phyloP scores from a whole-genome alignment of 306 rosid species.

The Argentina anserina region DNA sequence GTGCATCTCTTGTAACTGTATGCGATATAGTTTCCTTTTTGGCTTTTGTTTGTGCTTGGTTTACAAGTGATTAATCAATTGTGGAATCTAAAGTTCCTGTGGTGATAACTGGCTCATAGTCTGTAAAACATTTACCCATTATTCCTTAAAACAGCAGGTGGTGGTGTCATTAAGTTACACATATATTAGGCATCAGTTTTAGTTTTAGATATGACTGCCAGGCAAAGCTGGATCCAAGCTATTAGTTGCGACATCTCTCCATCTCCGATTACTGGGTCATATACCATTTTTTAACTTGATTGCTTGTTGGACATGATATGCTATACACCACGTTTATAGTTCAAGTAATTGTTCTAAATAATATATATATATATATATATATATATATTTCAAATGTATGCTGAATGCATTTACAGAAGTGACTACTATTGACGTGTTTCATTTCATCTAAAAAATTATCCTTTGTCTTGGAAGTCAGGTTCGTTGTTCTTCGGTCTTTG shows the following conservation, averaged over 20 bases:
- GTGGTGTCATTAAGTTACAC: not conserved
- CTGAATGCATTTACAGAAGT: not conserved
- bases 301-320: not conserved
- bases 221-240: not conserved
- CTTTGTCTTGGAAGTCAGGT: slow-evolving; percentile 40
- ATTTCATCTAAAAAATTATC: not conserved
- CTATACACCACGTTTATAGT: not conserved
- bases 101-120: not conserved
- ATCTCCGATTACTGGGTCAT: not conserved
- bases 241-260: not conserved
- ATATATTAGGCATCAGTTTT: not conserved
- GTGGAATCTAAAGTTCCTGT: slow-evolving; percentile 12
- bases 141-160: not conserved
- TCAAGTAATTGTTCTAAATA: not conserved
- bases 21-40: not conserved
- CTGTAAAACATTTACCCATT: not conserved
- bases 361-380: not conserved
- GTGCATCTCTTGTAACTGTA: not conserved
- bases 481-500: slow-evolving; percentile 69
- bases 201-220: not conserved
- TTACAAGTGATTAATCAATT: not conserved
- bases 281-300: not conserved
- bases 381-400: not conserved
- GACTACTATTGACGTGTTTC: not conserved
- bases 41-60: not conserved